These are phyloP conservation scores for Russula sp. DNA, from an alignment of 768 basidiomycete genomes.

Conservation along the genomic window DNA sequence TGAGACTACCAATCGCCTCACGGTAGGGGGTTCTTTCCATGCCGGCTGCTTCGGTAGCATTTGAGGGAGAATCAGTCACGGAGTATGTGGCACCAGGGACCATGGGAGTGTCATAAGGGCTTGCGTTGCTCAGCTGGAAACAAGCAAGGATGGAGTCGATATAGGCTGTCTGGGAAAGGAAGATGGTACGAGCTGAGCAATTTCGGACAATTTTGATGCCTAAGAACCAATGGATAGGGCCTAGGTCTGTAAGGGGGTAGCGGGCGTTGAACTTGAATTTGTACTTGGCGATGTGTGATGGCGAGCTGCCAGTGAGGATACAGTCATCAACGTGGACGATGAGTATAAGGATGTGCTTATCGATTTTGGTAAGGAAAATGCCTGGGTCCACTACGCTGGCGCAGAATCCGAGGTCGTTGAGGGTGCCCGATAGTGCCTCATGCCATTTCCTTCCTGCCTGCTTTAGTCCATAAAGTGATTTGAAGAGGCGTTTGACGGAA, in stretches of 20 bases:
- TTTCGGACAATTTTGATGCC: slow-evolving; percentile 9
- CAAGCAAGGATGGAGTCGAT: neutral
- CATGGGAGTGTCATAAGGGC: neutral
- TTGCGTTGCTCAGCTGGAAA: neutral
- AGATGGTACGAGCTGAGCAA: slow-evolving; percentile 11
- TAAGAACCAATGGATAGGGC: slow-evolving; percentile 1
- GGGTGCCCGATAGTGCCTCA: slow-evolving; percentile 4
- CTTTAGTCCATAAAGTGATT: slow-evolving; percentile 22
- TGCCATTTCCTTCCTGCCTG: slow-evolving; percentile 22
- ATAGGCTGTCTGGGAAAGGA: slow-evolving; percentile 28
- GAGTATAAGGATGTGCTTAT: slow-evolving; percentile 9
- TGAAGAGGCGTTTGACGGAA: slow-evolving; percentile 15
- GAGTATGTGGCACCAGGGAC: no score
- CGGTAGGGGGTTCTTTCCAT: no score
- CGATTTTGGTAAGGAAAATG: slow-evolving; percentile 9
- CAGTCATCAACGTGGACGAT: neutral
- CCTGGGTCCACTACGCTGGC: slow-evolving; percentile 14
- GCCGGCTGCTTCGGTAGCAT: no score
- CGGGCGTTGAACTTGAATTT: neutral
- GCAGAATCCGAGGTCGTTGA: neutral
- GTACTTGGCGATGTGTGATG: neutral
- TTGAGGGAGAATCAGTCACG: neutral
- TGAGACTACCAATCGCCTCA: no score
- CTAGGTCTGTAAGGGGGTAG: neutral
- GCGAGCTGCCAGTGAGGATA: neutral